Conservation (phyloP, 2,329 filamentous ascomycete species). For the Aspergillus terreus region DNA sequence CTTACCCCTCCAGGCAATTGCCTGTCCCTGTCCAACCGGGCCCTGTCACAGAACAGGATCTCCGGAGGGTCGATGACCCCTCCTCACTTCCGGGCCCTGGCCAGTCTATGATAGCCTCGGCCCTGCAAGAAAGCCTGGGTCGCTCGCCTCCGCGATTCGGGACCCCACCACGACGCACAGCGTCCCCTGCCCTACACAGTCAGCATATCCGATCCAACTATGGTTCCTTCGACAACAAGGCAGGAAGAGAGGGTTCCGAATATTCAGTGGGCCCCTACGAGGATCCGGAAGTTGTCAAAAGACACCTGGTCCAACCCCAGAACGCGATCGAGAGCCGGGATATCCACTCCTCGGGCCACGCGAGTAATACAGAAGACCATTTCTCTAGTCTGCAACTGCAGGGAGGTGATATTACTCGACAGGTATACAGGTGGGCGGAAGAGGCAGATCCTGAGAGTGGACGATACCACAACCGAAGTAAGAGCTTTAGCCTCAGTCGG, state of each 20-base stretch:
- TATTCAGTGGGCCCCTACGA: slow-evolving; percentile 63
- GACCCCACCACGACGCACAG: slow-evolving; percentile 50
- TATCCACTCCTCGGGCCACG: slow-evolving; percentile 28
- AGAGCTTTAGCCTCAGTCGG: slow-evolving; percentile 77
- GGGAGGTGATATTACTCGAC: slow-evolving; percentile 88
- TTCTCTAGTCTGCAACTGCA: slow-evolving; percentile 93
- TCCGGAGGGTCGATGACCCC: slow-evolving; percentile 58
- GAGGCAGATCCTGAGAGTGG: slow-evolving; percentile 67
- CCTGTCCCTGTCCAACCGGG: slow-evolving; percentile 39
- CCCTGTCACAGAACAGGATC: slow-evolving; percentile 54
- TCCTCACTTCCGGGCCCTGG: slow-evolving; percentile 70
- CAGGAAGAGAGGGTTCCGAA: slow-evolving; percentile 46
- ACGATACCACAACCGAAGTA: slow-evolving; percentile 68
- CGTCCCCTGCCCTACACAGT: slow-evolving; percentile 55
- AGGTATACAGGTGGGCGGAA: slow-evolving; percentile 96
- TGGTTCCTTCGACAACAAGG: slow-evolving; percentile 76
- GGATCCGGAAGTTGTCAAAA: slow-evolving; percentile 84
- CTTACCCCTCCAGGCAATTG: slow-evolving; percentile 36
- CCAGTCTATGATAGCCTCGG: slow-evolving; percentile 81
- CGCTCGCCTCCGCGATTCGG: slow-evolving; percentile 40
- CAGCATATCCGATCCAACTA: slow-evolving; percentile 67
- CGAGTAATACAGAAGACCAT: slow-evolving; percentile 62
- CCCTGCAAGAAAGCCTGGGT: slow-evolving; percentile 71
- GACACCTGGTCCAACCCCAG: slow-evolving; percentile 77
- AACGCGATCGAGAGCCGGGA: slow-evolving; percentile 35